Base-by-base conservation (phyloP, 164 flowering plant species). In the Vitis riparia region DNA sequence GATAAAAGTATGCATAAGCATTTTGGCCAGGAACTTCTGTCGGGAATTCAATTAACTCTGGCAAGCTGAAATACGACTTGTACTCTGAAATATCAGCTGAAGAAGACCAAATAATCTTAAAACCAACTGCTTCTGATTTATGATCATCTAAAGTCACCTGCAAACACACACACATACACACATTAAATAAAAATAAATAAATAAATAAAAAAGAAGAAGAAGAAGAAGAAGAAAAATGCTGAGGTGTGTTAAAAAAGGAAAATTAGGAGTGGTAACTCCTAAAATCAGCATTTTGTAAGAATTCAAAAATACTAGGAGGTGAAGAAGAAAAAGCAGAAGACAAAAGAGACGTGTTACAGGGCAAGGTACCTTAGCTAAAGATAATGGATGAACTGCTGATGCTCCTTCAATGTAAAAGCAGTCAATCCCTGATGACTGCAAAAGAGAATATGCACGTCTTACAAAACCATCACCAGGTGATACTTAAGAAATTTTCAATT, bases 1-100 rank as follows among this genome's bases (percentile, higher is more conserved):
- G 92, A 80, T 93, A 95, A 75, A 82, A 95, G 80, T 88, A 93
- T 75, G 98, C 99, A 84, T 89, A 95, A 16, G 99, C 97, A 65
- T 71, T 87, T 79, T 95, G 87, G 32, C 92, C 97, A 51, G 87
- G 82, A 65, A 87, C 82, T 72, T 84, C 90, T 9, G 99, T 93
- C 59, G 99, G 97, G 74, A 95, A 93, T 80, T 89, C 91, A 74
- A 95, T 84, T 5, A 91, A 70, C 74, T 93, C 93, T 55, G 99
- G 98, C 68, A 71, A 52, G 76, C 99, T 91, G 69, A 91, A 83
- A 69, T 87, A 85, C 57, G 91, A 73, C 65, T 76, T 73, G 72
- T 78, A 91, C 65, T 82, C 77, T 53, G 80, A 51, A 82, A 82
- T 77, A 70, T 85, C 88, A 9, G 89, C 82, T 50, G 93, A 88